Evolutionary conservation across 208 protist species (phyloP).

Genomic region (Acanthamoeba triangularis): DNA sequence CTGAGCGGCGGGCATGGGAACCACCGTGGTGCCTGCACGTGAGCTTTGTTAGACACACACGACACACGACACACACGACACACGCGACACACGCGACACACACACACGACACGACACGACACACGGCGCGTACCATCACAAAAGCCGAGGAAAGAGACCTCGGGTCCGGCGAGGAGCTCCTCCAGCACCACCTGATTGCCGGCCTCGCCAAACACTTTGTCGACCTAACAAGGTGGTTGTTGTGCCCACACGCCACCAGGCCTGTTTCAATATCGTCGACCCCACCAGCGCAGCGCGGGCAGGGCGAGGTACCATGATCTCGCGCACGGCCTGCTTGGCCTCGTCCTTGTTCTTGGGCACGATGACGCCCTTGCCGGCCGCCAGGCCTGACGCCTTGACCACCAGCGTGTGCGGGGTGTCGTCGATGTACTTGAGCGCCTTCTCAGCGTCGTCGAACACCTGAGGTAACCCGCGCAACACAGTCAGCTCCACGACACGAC

Average conservation of each 20-base stretch:
- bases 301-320: conserved; percentile 82
- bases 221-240: background rate
- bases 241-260: background rate
- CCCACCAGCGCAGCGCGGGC: no score
- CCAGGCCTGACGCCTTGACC: conserved; percentile 86
- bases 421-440: conserved; percentile 81
- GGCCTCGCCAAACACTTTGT: conserved; percentile 85
- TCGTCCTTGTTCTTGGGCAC: conserved; percentile 88
- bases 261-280: no score
- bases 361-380: conserved; percentile 89
- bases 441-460: conserved; percentile 68
- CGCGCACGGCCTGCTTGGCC: conserved; percentile 78
- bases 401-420: conserved; percentile 53
- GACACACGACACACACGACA: background rate
- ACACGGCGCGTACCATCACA: conserved; percentile 70
- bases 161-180: conserved; percentile 86
- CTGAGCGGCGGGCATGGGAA: conserved; percentile 86
- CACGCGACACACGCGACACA: no score
- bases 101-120: no score
- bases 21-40: conserved; percentile 55
- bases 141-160: conserved; percentile 88
- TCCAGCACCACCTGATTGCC: conserved; percentile 81
- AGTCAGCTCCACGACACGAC: background rate
- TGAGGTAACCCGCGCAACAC: background rate
- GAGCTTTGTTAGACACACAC: no score